A percentile compares a stretch with the other conserved stretches of the same genome.
Evolutionary conservation across 148 eudicot species (phyloP).

Genomic region (Chenopodium berlandieri): DNA sequence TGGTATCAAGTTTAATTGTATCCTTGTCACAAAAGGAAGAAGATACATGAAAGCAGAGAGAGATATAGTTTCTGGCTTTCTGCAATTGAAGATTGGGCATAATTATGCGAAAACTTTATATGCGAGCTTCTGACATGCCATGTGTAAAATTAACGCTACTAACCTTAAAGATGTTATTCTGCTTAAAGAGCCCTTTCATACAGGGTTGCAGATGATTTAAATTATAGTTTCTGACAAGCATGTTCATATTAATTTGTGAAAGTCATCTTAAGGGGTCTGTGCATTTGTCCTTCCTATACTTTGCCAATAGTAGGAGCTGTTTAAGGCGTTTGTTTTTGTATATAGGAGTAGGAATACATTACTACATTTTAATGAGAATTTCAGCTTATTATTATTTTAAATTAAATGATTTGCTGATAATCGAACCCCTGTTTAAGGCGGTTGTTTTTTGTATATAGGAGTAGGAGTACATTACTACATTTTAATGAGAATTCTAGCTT

Average conservation of each 20-base stretch:
- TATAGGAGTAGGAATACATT: not conserved
- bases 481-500: too few relatives aligned
- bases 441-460: not conserved
- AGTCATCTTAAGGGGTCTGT: not conserved
- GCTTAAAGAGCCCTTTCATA: not conserved
- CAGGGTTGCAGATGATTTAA: not conserved
- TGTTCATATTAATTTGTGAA: not conserved
- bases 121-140: not conserved
- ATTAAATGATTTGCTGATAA: too few relatives aligned
- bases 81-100: not conserved
- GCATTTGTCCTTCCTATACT: not conserved
- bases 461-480: not conserved
- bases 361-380: too few relatives aligned
- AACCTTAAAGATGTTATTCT: not conserved
- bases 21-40: not conserved
- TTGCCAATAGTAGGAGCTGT: not conserved
- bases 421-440: not conserved
- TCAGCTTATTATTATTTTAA: too few relatives aligned
- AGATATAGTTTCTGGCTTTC: not conserved
- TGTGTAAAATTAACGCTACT: not conserved
- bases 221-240: not conserved
- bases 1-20: not conserved
- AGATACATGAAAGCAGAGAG: not conserved
- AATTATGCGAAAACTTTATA: not conserved
- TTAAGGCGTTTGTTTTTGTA: not conserved